Evolutionary conservation across 306 rosid species (phyloP).

Genomic region (Purshia tridentata): DNA sequence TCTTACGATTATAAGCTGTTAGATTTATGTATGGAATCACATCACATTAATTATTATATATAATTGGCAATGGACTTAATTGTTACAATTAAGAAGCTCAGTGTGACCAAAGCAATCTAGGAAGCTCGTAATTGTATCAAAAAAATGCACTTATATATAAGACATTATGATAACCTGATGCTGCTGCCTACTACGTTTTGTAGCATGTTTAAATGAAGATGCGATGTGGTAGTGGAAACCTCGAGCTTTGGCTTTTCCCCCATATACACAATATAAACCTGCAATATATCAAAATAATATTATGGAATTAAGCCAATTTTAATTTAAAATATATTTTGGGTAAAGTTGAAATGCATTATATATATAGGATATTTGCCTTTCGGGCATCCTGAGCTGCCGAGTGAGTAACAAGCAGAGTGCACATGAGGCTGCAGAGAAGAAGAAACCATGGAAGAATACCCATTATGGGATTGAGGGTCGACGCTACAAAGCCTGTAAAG

Average conservation of each 20-base stretch:
- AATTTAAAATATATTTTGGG: neutral
- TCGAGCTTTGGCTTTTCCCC: constrained; percentile 11
- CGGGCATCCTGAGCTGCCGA: constrained; percentile 8
- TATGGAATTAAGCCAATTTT: neutral
- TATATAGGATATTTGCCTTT: neutral
- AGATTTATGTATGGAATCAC: no score
- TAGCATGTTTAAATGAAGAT: constrained; percentile 14
- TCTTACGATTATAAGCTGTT: no score
- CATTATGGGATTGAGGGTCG: neutral
- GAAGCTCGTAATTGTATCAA: no score
- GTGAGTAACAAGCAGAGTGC: neutral
- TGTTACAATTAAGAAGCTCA: no score
- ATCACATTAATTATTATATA: no score
- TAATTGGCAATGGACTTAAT: no score
- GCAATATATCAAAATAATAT: neutral
- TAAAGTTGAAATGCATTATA: neutral
- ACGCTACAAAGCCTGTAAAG: neutral
- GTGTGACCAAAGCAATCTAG: no score
- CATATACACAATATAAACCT: constrained; percentile 32
- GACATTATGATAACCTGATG: no score
- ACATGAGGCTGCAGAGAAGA: neutral
- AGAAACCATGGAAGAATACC: constrained; percentile 10
- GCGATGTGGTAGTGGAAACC: neutral
- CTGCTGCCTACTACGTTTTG: constrained; percentile 7
- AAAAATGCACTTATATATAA: no score